A percentile compares a stretch with the other conserved stretches of the same genome.
These are phyloP conservation scores for Xanthoceras sorbifolium DNA, from an alignment of 345 rosid genomes.

Conservation along the genomic window DNA sequence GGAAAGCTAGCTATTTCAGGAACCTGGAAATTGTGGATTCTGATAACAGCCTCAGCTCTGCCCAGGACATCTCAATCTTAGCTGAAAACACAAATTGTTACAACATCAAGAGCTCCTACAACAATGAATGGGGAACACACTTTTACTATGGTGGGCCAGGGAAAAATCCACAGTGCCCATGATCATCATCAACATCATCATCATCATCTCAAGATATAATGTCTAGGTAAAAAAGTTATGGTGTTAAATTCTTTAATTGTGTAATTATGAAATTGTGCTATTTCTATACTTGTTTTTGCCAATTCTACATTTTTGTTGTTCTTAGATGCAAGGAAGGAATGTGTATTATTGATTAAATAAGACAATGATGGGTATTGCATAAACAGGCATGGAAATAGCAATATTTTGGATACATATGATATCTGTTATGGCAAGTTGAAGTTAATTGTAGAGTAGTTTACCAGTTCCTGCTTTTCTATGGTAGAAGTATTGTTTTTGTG, in stretches of 20 bases:
- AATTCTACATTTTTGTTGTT: slow-evolving; percentile 10
- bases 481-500: too few species aligned
- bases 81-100: slow-evolving; percentile 95
- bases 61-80: slow-evolving; percentile 55
- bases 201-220: background rate
- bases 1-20: slow-evolving; percentile 82
- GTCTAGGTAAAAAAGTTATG: too few species aligned
- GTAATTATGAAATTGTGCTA: slow-evolving; percentile 37
- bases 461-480: too few species aligned
- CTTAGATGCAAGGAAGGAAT: slow-evolving; percentile 9
- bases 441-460: background rate
- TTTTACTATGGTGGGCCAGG: slow-evolving; percentile 99
- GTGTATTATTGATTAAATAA: slow-evolving; percentile 13
- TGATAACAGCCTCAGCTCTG: slow-evolving; percentile 80
- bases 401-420: slow-evolving; percentile 18
- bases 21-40: slow-evolving; percentile 88
- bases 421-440: slow-evolving; percentile 12
- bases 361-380: slow-evolving; percentile 17
- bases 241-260: slow-evolving; percentile 38
- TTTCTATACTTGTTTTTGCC: slow-evolving; percentile 41
- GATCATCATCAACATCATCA: slow-evolving; percentile 17
- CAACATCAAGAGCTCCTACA: slow-evolving; percentile 70
- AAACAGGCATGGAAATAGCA: slow-evolving; percentile 42
- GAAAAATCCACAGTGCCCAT: slow-evolving; percentile 67
- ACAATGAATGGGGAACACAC: slow-evolving; percentile 85